Conservation (phyloP, 495 filamentous ascomycete species). For the Physcia stellaris region DNA sequence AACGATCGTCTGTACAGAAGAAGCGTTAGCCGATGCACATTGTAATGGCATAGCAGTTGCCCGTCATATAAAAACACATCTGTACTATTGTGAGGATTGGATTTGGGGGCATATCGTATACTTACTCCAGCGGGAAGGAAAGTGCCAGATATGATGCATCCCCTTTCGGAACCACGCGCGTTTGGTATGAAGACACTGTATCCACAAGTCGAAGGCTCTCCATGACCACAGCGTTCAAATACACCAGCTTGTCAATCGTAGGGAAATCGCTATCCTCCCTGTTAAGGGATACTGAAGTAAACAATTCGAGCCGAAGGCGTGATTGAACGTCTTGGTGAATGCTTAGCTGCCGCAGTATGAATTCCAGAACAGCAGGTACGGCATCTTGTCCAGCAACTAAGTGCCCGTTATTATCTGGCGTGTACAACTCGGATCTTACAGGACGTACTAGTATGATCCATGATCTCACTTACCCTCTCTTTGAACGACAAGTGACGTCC, state of each 20-base stretch:
- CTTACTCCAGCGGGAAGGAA: slow-evolving; percentile 7
- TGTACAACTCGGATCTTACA: neutral
- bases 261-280: slow-evolving; percentile 7
- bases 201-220: slow-evolving; percentile 9
- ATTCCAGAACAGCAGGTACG: slow-evolving; percentile 8
- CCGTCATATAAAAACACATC: too few relatives aligned
- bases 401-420: neutral
- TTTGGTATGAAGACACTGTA: slow-evolving; percentile 10
- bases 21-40: too few relatives aligned
- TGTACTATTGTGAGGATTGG: too few relatives aligned
- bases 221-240: slow-evolving; percentile 40
- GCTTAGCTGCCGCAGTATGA: slow-evolving; percentile 6
- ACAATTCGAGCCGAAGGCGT: slow-evolving; percentile 6
- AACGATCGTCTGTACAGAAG: slow-evolving; percentile 6
- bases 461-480: slow-evolving; percentile 11
- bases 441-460: slow-evolving; percentile 12
- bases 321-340: slow-evolving; percentile 4
- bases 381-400: slow-evolving; percentile 10
- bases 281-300: neutral
- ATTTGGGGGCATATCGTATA: too few relatives aligned
- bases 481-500: neutral
- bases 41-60: too few relatives aligned
- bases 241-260: slow-evolving; percentile 39
- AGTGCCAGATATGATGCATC: slow-evolving; percentile 5
- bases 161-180: slow-evolving; percentile 9